phyloP scores from a whole-genome alignment of 208 protist genomes.

The Spongospora subterranea region DNA sequence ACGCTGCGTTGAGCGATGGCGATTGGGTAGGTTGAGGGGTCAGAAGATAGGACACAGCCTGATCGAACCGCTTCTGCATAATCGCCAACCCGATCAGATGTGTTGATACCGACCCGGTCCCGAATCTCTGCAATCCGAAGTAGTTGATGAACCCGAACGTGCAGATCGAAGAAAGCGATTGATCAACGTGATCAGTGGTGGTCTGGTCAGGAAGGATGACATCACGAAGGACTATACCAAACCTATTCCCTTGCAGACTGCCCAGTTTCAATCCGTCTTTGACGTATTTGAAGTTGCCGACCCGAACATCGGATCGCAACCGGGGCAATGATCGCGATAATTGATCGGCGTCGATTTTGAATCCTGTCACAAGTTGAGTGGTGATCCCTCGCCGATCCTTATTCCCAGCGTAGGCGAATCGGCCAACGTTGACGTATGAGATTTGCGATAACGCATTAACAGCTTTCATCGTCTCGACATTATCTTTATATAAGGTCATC shows the following conservation, averaged over 20 bases:
- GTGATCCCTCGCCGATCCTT: constrained; percentile 51
- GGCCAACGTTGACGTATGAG: background rate
- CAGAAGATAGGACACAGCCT: background rate
- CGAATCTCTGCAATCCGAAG: constrained; percentile 58
- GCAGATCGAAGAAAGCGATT: background rate
- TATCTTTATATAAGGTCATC: constrained; percentile 12
- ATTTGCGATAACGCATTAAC: constrained; percentile 23
- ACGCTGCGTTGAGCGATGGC: background rate
- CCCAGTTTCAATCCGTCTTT: constrained; percentile 15
- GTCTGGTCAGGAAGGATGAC: background rate
- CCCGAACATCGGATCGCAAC: background rate
- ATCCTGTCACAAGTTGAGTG: background rate
- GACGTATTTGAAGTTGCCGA: constrained; percentile 57
- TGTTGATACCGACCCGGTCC: constrained; percentile 31
- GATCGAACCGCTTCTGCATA: constrained; percentile 14
- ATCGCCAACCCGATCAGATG: constrained; percentile 35
- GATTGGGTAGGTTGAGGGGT: constrained; percentile 16
- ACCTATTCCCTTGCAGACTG: constrained; percentile 30
- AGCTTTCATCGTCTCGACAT: constrained; percentile 46
- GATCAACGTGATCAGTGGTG: background rate
- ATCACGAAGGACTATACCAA: constrained; percentile 48
- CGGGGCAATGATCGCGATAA: background rate
- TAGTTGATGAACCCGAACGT: constrained; percentile 42
- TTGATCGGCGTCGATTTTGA: constrained; percentile 13
- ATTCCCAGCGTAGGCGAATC: constrained; percentile 47